Conservation (phyloP, 169 alveolate genomes). For the Plasmodium berghei region DNA sequence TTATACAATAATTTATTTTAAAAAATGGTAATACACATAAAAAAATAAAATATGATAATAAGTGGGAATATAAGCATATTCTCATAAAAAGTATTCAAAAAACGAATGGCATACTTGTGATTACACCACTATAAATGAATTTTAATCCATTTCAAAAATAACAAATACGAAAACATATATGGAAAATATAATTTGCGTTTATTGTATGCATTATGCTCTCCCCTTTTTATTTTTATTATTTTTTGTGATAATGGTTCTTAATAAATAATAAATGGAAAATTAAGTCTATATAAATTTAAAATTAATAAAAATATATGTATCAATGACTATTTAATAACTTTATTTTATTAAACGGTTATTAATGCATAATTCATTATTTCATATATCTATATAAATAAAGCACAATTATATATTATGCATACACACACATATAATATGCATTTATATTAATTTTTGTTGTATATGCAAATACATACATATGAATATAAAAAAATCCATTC, state of each 20-base stretch:
- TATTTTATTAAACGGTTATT: background rate
- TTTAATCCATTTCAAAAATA: conserved; percentile 26
- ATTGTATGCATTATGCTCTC: background rate
- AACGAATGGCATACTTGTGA: conserved; percentile 7
- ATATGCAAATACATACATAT: background rate
- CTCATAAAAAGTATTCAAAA: conserved; percentile 22
- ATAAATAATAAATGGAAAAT: conserved; percentile 19
- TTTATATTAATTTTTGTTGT: background rate
- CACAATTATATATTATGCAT: background rate
- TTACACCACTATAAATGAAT: conserved; percentile 9
- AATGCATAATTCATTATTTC: background rate
- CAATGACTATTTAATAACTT: too few relatives aligned
- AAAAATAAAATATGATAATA: background rate
- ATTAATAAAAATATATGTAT: background rate
- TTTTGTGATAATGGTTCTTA: conserved; percentile 1
- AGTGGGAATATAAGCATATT: conserved; percentile 2
- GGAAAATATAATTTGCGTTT: conserved; percentile 31
- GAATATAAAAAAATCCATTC: conserved; percentile 13
- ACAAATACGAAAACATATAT: conserved; percentile 39
- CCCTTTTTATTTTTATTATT: conserved; percentile 3
- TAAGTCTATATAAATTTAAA: conserved; percentile 18
- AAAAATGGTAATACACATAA: conserved; percentile 21
- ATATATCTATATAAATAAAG: conserved; percentile 16
- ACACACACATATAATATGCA: conserved; percentile 14
- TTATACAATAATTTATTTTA: conserved; percentile 31